Conservation (phyloP, 805 yeast species). For the Spathaspora sp. region DNA sequence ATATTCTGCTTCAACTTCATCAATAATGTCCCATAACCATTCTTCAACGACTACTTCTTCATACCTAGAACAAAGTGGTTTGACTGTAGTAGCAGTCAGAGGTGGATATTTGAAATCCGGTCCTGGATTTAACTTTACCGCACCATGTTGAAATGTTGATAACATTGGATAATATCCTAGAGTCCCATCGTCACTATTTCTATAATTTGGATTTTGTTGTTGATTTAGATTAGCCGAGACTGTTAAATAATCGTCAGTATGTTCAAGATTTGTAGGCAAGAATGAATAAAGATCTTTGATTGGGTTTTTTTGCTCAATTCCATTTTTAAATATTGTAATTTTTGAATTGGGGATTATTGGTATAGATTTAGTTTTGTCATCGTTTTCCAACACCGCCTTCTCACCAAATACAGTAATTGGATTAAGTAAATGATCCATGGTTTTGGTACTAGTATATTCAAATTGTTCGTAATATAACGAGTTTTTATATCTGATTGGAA, state of each 20-base stretch:
- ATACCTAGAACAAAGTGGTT: slow-evolving; percentile 57
- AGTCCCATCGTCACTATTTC: slow-evolving; percentile 70
- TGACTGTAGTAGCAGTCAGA: slow-evolving; percentile 31
- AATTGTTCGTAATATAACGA: slow-evolving; percentile 79
- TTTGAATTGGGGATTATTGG: slow-evolving; percentile 55
- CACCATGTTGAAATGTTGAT: slow-evolving; percentile 77
- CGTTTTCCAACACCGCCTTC: slow-evolving; percentile 52
- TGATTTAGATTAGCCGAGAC: slow-evolving; percentile 26
- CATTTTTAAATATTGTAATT: slow-evolving; percentile 74
- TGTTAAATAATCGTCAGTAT: slow-evolving; percentile 23
- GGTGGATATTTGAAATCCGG: slow-evolving; percentile 50
- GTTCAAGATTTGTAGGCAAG: slow-evolving; percentile 70
- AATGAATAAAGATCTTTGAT: slow-evolving; percentile 70
- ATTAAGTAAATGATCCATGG: slow-evolving; percentile 69
- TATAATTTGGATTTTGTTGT: slow-evolving; percentile 34
- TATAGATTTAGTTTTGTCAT: slow-evolving; percentile 26
- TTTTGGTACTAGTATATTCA: slow-evolving; percentile 68
- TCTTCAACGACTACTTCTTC: slow-evolving; percentile 75
- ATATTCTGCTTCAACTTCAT: slow-evolving; percentile 69
- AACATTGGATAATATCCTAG: slow-evolving; percentile 91
- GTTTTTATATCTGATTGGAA: slow-evolving; percentile 79
- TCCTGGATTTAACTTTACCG: slow-evolving; percentile 66
- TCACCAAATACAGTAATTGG: slow-evolving; percentile 73
- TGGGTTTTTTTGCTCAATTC: slow-evolving; percentile 59
- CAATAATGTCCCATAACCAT: slow-evolving; percentile 76